Evolutionary conservation across 768 basidiomycete species (phyloP).

Genomic region (Pilatotrama ljubarskyi): DNA sequence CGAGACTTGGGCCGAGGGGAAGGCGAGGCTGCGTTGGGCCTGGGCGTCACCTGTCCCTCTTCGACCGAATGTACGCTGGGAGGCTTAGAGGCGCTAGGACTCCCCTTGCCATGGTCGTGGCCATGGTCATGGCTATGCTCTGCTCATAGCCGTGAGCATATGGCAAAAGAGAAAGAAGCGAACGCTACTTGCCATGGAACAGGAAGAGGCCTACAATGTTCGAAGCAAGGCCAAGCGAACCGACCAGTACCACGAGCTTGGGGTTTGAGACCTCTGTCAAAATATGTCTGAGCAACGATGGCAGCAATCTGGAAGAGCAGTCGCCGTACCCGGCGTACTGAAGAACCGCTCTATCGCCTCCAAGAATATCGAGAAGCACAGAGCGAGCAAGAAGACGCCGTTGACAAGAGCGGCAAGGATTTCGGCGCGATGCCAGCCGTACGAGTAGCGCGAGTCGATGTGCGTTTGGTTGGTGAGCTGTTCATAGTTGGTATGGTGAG

Average conservation of each 20-base stretch:
- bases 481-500: slow-evolving; percentile 4
- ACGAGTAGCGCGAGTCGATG: slow-evolving; percentile 80
- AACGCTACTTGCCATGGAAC: slow-evolving; percentile 77
- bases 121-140: slow-evolving; percentile 68
- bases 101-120: slow-evolving; percentile 32
- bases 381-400: slow-evolving; percentile 93
- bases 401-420: slow-evolving; percentile 94
- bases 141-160: slow-evolving; percentile 28
- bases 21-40: slow-evolving; percentile 27
- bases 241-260: slow-evolving; percentile 85
- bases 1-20: slow-evolving; percentile 41
- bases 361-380: slow-evolving; percentile 93
- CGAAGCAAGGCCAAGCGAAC: slow-evolving; percentile 82
- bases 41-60: slow-evolving; percentile 21
- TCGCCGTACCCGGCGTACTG: slow-evolving; percentile 64
- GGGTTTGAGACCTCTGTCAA: slow-evolving; percentile 84
- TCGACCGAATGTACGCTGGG: slow-evolving; percentile 37
- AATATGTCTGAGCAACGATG: slow-evolving; percentile 2
- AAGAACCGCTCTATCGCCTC: slow-evolving; percentile 94
- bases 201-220: slow-evolving; percentile 93
- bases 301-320: background rate
- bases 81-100: slow-evolving; percentile 36
- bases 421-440: slow-evolving; percentile 99
- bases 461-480: slow-evolving; percentile 66
- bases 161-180: background rate